Evolutionary conservation across 148 eudicot genomes (phyloP).

Genomic region (Pouteria glomerata): DNA sequence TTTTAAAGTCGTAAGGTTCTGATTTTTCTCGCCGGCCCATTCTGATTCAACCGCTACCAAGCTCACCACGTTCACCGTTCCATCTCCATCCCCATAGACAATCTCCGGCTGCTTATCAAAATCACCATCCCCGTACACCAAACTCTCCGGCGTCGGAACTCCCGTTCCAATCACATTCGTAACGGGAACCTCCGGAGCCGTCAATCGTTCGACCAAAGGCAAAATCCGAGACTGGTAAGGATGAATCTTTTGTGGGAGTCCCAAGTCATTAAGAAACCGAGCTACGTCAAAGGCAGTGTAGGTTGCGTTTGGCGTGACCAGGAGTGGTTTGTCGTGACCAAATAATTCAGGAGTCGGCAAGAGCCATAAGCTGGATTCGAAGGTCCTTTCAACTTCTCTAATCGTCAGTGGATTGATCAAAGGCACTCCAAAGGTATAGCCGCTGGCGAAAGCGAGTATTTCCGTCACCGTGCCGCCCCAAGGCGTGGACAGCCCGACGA

Average conservation of each 20-base stretch:
- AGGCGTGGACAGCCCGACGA: slow-evolving; percentile 69
- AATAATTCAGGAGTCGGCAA: slow-evolving; percentile 61
- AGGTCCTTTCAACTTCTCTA: slow-evolving; percentile 77
- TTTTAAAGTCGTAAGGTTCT: slow-evolving; percentile 37
- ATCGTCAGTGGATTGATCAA: slow-evolving; percentile 70
- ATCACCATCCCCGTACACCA: slow-evolving; percentile 56
- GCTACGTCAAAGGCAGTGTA: slow-evolving; percentile 51
- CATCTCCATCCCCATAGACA: slow-evolving; percentile 84
- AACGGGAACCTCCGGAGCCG: slow-evolving; percentile 47
- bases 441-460: slow-evolving; percentile 83
- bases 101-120: slow-evolving; percentile 67
- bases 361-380: slow-evolving; percentile 80
- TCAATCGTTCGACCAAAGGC: slow-evolving; percentile 47
- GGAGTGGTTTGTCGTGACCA: slow-evolving; percentile 30
- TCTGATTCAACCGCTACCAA: slow-evolving; percentile 45
- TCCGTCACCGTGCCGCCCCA: slow-evolving; percentile 87
- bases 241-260: slow-evolving; percentile 37
- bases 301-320: slow-evolving; percentile 38
- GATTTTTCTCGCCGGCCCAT: slow-evolving; percentile 42
- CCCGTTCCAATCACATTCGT: slow-evolving; percentile 72
- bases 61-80: slow-evolving; percentile 84
- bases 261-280: slow-evolving; percentile 59
- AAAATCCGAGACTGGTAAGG: slow-evolving; percentile 52
- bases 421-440: slow-evolving; percentile 81
- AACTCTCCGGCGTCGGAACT: slow-evolving; percentile 51